These are phyloP conservation scores for Penicillium steckii DNA, from an alignment of 495 filamentous ascomycete genomes.

Conservation along the genomic window DNA sequence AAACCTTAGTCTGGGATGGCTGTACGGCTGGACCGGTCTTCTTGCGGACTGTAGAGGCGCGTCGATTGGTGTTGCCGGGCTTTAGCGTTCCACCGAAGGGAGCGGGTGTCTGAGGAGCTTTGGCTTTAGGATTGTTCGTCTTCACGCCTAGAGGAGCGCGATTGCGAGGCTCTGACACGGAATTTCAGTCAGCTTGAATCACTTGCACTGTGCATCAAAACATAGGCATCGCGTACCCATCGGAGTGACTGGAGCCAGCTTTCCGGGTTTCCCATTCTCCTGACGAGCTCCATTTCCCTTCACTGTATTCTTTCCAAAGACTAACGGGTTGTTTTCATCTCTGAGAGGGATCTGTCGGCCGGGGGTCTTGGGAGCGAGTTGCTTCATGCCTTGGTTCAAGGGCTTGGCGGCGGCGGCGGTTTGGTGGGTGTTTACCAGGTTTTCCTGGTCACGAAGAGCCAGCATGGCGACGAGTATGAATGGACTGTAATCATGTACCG, in stretches of 20 bases:
- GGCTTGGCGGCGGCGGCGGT: conserved; percentile 76
- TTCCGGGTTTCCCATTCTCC: conserved; percentile 63
- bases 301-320: conserved; percentile 62
- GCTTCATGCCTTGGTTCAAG: conserved; percentile 63
- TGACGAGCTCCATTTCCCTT: conserved; percentile 62
- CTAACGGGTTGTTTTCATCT: conserved; percentile 77
- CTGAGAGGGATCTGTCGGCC: conserved; percentile 79
- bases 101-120: conserved; percentile 62
- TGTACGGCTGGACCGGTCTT: conserved; percentile 40
- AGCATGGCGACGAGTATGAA: conserved; percentile 58
- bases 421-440: conserved; percentile 74
- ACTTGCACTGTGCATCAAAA: background rate
- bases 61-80: conserved; percentile 46
- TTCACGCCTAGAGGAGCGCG: conserved; percentile 88
- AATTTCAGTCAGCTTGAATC: conserved; percentile 22
- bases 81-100: conserved; percentile 45
- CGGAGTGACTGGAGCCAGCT: conserved; percentile 79
- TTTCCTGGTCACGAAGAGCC: conserved; percentile 87
- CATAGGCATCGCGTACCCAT: conserved; percentile 54
- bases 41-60: conserved; percentile 51
- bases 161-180: conserved; percentile 57
- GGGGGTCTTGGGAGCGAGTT: conserved; percentile 74
- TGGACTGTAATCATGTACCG: conserved; percentile 24
- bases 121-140: conserved; percentile 91
- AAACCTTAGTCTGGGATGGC: conserved; percentile 31